Evolutionary conservation across 2,329 filamentous ascomycete species (phyloP).

Genomic region (Moelleriella libera): DNA sequence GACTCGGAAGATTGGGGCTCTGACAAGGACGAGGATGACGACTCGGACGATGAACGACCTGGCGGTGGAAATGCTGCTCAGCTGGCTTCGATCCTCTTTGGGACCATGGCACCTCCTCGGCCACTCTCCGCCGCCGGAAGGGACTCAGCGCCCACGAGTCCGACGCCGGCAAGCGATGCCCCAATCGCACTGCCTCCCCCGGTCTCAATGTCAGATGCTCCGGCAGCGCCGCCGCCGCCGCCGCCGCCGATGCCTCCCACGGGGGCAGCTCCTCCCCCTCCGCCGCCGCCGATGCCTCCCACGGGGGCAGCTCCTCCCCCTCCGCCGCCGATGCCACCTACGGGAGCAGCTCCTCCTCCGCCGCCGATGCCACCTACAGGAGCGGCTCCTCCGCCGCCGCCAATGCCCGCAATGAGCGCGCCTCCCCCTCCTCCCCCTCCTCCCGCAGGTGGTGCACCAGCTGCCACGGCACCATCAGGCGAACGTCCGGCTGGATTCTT

Average conservation of each 20-base stretch:
- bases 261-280: constrained; percentile 10
- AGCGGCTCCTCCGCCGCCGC: constrained; percentile 29
- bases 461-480: constrained; percentile 29
- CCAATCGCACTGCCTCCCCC: constrained; percentile 20
- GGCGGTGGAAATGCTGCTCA: constrained; percentile 78
- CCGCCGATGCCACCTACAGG: constrained; percentile 14
- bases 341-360: constrained; percentile 16
- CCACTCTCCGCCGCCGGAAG: constrained; percentile 73
- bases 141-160: constrained; percentile 33
- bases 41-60: constrained; percentile 66
- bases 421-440: constrained; percentile 23
- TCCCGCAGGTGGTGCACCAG: constrained; percentile 26
- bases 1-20: constrained; percentile 72
- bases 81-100: constrained; percentile 87
- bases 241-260: constrained; percentile 17
- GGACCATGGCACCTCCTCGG: constrained; percentile 88
- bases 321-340: constrained; percentile 15
- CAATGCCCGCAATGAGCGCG: constrained; percentile 30
- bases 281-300: constrained; percentile 20
- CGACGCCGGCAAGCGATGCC: constrained; percentile 23
- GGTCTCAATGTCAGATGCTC: constrained; percentile 12
- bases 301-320: constrained; percentile 12
- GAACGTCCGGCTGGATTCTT: constrained; percentile 52
- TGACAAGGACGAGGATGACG: constrained; percentile 47
- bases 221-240: constrained; percentile 15